Percentiles rank a stretch among this genome's conserved stretches.
Conservation (phyloP, 148 eudicot species). For the Agrostemma githago region DNA sequence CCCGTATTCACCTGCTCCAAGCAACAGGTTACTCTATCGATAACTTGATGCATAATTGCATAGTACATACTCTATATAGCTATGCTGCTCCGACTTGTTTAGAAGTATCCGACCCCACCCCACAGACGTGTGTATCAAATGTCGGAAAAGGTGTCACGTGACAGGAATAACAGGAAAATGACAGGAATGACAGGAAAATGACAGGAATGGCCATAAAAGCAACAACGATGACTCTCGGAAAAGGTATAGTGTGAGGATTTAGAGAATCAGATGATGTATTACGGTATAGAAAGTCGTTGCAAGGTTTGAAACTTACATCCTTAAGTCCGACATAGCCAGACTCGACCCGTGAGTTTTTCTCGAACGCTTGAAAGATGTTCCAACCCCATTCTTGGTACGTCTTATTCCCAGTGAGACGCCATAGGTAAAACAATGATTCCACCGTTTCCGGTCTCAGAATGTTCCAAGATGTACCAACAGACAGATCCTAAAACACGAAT, state of each 20-base stretch:
- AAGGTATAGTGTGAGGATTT: background rate
- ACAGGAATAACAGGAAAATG: too few species aligned
- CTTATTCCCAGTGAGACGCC: slow-evolving; percentile 96
- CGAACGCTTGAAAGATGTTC: slow-evolving; percentile 98
- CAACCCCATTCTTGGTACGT: slow-evolving; percentile 99
- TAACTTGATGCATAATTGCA: too few species aligned
- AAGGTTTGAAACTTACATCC: slow-evolving; percentile 62
- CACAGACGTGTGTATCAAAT: too few species aligned
- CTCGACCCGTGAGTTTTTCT: slow-evolving; percentile 85
- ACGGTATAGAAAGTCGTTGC: background rate
- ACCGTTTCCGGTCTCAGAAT: slow-evolving; percentile 98
- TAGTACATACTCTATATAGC: too few species aligned
- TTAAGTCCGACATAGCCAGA: slow-evolving; percentile 96
- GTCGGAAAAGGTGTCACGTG: too few species aligned
- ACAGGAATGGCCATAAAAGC: background rate
- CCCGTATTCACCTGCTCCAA: slow-evolving; percentile 66
- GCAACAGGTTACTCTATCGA: background rate
- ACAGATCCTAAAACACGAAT: slow-evolving; percentile 65
- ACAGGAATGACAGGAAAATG: background rate
- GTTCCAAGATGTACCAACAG: slow-evolving; percentile 98
- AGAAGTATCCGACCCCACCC: too few species aligned
- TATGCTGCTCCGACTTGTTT: too few species aligned
- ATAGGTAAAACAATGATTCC: slow-evolving; percentile 92
- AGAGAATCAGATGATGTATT: background rate
- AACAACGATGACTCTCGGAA: background rate